Conservation (phyloP, 2,329 filamentous ascomycete species). For the Botrytis medusae region DNA sequence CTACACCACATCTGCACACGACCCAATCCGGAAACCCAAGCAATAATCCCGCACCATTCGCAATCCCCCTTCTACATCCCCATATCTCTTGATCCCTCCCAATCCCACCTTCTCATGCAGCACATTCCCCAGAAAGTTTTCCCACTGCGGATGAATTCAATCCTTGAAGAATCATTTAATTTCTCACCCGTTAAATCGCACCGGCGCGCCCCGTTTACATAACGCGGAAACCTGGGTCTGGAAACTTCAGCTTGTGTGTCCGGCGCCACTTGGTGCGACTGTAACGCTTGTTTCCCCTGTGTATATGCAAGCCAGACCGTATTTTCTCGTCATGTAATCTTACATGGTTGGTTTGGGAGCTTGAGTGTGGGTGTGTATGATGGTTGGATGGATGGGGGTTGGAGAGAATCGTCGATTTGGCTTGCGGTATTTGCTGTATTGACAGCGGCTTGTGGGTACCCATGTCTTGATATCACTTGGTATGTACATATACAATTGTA, state of each 20-base stretch:
- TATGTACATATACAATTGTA: neutral
- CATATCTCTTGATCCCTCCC: neutral
- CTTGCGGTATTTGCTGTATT: neutral
- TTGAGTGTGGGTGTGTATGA: neutral
- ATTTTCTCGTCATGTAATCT: neutral
- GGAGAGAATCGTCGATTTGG: neutral
- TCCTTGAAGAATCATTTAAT: neutral
- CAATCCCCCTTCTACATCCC: neutral
- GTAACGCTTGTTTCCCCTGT: neutral
- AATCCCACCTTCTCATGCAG: neutral
- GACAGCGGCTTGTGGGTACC: neutral
- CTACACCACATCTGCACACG: neutral
- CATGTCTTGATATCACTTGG: neutral
- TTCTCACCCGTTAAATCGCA: neutral
- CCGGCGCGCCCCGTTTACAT: neutral
- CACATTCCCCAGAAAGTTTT: neutral
- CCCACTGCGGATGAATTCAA: neutral
- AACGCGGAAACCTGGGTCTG: constrained; percentile 1
- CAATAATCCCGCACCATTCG: neutral
- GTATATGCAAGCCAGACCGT: neutral
- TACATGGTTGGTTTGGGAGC: neutral
- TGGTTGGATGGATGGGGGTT: neutral
- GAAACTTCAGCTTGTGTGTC: neutral
- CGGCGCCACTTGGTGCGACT: neutral
- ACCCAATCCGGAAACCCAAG: neutral